Percentiles rank a stretch among this genome's conserved stretches.
phyloP scores from a whole-genome alignment of 495 filamentous ascomycete genomes.

The Aspergillus biplanus region DNA sequence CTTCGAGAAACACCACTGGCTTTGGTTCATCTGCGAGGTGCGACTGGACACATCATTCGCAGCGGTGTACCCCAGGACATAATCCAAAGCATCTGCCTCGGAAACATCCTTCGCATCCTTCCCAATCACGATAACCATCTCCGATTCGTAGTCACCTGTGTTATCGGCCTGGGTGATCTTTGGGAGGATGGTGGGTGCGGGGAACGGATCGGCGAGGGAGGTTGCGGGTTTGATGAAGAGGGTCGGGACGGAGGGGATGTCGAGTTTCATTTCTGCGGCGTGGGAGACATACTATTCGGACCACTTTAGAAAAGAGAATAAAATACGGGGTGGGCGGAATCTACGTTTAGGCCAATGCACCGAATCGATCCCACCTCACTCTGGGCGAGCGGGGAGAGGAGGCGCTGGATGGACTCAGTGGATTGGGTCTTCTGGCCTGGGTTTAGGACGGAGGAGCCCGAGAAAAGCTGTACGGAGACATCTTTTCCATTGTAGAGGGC shows the following conservation, averaged over 20 bases:
- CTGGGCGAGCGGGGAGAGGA: conserved; percentile 59
- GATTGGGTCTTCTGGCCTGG: conserved; percentile 52
- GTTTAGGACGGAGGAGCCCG: conserved; percentile 57
- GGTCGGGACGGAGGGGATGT: conserved; percentile 72
- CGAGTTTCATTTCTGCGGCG: conserved; percentile 73
- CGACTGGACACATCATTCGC: conserved; percentile 84
- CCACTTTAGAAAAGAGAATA: not conserved
- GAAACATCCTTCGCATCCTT: conserved; percentile 68
- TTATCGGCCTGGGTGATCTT: conserved; percentile 57
- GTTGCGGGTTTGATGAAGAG: conserved; percentile 83
- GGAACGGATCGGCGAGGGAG: conserved; percentile 68
- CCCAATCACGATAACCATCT: conserved; percentile 78
- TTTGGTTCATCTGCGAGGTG: conserved; percentile 76
- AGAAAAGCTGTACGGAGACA: conserved; percentile 57
- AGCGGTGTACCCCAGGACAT: conserved; percentile 79
- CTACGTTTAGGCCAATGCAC: conserved; percentile 76
- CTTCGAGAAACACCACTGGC: conserved; percentile 82
- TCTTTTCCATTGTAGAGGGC: conserved; percentile 58
- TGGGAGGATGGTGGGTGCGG: conserved; percentile 66
- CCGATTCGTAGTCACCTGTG: conserved; percentile 80
- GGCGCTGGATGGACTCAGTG: conserved; percentile 52
- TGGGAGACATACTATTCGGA: conserved; percentile 66
- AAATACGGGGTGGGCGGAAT: conserved; percentile 1
- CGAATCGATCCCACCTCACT: conserved; percentile 55
- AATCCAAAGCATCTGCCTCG: conserved; percentile 69